Base-by-base conservation (phyloP, 2,329 filamentous ascomycete species). In the Fusarium pseudonygamai region DNA sequence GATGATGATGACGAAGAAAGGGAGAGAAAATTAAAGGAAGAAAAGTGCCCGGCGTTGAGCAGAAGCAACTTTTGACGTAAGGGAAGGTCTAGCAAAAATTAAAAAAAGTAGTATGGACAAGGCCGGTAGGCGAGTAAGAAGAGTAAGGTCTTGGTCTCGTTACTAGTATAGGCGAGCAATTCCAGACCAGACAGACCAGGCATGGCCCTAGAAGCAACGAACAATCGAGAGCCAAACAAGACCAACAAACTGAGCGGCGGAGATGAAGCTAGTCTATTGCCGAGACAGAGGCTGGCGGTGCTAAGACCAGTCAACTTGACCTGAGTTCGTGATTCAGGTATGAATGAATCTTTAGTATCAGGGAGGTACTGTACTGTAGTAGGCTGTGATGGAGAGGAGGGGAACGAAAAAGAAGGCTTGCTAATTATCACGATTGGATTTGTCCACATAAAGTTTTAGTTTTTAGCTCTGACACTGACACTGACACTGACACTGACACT, bases 261-360 rank as follows among this genome's bases (percentile, higher is more conserved):
- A 73, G 67, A 69, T 72, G 71, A 73, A 74, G 59, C 65, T 75
- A 75, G 69, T 71, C 56, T 73, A 71, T 71, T 75, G 69, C 72
- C 72, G 66, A 75, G 69, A 75, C 63, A 69, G 24, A 55, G 34
- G 34, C 68, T 53, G 32, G 62, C 53, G 43, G 40, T 68, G 64
- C 72, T 64, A 61, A 59, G 67, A 63, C 71, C 59, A 71, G 71
- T 50, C 40, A 37, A 50, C 52, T 69, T 65, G 65, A 34, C 16
- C 57, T 52, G 49, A 24, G 30, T 50, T 50, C 40, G 52, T 28
- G 8, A 28, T 28, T 42, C n/a, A n/a, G n/a, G n/a, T n/a, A 37
- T 46, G 28, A 49, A 60, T 50, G 22, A 32, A 32, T 50, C 28
- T 50, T 50, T 50, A 18, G 28, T 50, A 32, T 32, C 18, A 32